Base-by-base conservation (phyloP, 345 rosid genomes). In the Trapa incisa region DNA sequence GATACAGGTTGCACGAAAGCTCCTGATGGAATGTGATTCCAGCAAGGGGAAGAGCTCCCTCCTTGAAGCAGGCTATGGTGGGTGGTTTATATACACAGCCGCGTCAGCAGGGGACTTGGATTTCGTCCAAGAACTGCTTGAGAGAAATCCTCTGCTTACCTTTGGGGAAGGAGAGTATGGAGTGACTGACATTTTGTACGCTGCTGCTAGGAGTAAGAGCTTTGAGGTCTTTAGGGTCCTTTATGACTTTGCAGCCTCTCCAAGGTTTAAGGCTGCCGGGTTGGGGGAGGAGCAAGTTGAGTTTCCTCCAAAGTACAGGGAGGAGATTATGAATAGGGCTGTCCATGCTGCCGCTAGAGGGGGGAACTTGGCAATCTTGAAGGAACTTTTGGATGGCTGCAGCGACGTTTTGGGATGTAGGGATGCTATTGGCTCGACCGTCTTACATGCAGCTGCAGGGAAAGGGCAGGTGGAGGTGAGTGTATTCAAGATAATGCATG, bases 91-190 rank as follows among this genome's bases (percentile, higher is more conserved):
- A 68, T 93, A 93, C 81, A 86, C 97, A 15, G 94, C 98, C 42
- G 97, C 98, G 43, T 93, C 98, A 1, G 97, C 98, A 16, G 98
- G 98, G 32, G 94, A 93, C 82, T 70, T 83, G 57, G 58, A 69
- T n/a, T 90, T 93, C 61, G 84, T 90, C 58, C 85, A 73, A 57
- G 77, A 84, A 58, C 89, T 93, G 47, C 93, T 93, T 32, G 77
- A 83, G 22, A 82, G 77, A 67, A 86, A 88, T 69, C 91, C 94
- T 65, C 73, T 93, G 32, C 84, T 93, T 37, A 94, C 90, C 32
- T 93, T 93, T 22, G 98, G 98, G 32, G 97, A 93, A 83, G 96
- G 97, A 68, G 98, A 93, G 66, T 93, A 83, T 71, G 98, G 98
- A 47, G 97, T 93, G 43, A 90, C 97, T 33, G 98, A 93, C 61